Evolutionary conservation across 495 filamentous ascomycete species (phyloP).

Genomic region (Hyaloscypha variabilis): DNA sequence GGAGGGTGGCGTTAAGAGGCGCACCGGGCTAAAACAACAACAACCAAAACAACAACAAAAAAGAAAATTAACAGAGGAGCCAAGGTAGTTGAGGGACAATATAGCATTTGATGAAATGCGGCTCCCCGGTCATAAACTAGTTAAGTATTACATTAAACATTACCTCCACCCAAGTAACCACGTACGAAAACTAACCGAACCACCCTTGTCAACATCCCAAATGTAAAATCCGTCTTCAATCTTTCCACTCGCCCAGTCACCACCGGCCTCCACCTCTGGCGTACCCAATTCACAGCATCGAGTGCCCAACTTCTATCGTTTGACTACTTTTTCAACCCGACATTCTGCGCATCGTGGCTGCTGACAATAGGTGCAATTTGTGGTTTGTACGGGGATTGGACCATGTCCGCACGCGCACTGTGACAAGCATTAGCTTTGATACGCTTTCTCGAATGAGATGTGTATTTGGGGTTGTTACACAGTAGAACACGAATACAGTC

Average conservation of each 20-base stretch:
- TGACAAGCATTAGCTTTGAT: too few relatives aligned
- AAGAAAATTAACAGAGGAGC: not conserved
- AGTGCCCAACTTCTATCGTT: not conserved
- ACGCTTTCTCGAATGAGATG: not conserved
- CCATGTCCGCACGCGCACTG: constrained; percentile 7
- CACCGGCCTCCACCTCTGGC: not conserved
- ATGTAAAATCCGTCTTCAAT: not conserved
- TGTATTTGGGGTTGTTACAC: constrained; percentile 1
- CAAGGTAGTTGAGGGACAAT: too few relatives aligned
- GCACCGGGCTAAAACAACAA: too few relatives aligned
- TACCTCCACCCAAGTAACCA: not conserved
- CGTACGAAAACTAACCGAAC: not conserved
- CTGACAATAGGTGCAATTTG: constrained; percentile 5
- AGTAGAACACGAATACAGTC: constrained; percentile 1
- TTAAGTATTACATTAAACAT: not conserved
- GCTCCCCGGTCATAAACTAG: not conserved
- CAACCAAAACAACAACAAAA: not conserved
- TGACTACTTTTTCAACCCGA: constrained; percentile 6
- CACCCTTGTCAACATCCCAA: not conserved
- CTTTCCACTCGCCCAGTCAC: not conserved
- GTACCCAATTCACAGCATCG: not conserved
- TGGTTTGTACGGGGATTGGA: not conserved
- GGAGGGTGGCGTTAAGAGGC: not conserved
- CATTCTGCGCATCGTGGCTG: constrained; percentile 6
- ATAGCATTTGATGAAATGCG: too few relatives aligned